phyloP scores from a whole-genome alignment of 352 stramenopile genomes.

The Globisporangium polare region DNA sequence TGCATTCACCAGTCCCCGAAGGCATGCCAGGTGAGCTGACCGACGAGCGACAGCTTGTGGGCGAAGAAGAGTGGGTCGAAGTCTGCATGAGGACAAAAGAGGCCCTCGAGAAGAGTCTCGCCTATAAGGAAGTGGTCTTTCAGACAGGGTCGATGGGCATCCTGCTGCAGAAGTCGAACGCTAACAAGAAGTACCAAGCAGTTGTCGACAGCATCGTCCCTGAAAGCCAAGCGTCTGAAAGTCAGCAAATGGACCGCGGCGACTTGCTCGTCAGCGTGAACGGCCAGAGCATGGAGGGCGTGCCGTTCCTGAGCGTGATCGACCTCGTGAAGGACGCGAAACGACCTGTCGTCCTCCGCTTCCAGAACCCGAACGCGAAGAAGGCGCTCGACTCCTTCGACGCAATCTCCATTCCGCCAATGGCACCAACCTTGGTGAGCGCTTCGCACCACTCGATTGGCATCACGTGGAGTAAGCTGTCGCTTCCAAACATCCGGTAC shows the following conservation, averaged over 20 bases:
- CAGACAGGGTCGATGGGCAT: slow-evolving; percentile 70
- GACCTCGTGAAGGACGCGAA: slow-evolving; percentile 70
- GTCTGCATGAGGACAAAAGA: slow-evolving; percentile 51
- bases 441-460: slow-evolving; percentile 55
- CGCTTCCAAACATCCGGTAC: slow-evolving; percentile 30
- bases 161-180: slow-evolving; percentile 67
- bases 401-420: slow-evolving; percentile 47
- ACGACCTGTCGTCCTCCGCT: slow-evolving; percentile 62
- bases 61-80: slow-evolving; percentile 79
- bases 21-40: slow-evolving; percentile 15
- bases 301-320: slow-evolving; percentile 71
- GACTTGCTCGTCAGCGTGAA: slow-evolving; percentile 79
- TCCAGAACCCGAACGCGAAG: slow-evolving; percentile 54
- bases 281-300: slow-evolving; percentile 51
- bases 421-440: slow-evolving; percentile 63
- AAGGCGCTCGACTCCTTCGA: slow-evolving; percentile 48
- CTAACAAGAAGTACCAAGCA: slow-evolving; percentile 62
- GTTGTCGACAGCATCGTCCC: slow-evolving; percentile 81
- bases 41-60: slow-evolving; percentile 30
- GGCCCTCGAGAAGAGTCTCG: slow-evolving; percentile 42
- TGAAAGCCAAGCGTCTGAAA: slow-evolving; percentile 72
- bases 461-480: slow-evolving; percentile 57
- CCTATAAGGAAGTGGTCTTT: slow-evolving; percentile 68
- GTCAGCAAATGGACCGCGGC: slow-evolving; percentile 55
- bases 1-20: slow-evolving; percentile 4